Conservation (phyloP, 768 basidiomycete species). For the Ramaria sp. region DNA sequence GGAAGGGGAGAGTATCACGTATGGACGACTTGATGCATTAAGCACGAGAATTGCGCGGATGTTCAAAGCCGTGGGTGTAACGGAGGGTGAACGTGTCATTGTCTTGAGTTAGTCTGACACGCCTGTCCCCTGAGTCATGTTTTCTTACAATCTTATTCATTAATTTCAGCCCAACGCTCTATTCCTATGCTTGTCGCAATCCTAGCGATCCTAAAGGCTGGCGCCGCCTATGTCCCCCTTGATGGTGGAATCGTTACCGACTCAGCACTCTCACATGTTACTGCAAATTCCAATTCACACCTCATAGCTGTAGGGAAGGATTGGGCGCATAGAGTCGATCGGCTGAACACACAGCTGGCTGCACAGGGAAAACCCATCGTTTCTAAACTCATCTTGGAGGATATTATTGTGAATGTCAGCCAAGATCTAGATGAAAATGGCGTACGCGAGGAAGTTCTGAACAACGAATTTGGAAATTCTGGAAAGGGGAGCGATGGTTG, state of each 20-base stretch:
- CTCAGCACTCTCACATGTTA: constrained; percentile 38
- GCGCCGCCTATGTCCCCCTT: constrained; percentile 47
- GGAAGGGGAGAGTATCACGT: constrained; percentile 34
- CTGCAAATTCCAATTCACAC: constrained; percentile 32
- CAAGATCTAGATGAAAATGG: constrained; percentile 7
- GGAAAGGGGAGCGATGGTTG: constrained; percentile 25
- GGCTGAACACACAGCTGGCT: background rate
- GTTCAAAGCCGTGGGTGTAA: constrained; percentile 33
- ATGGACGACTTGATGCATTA: constrained; percentile 35
- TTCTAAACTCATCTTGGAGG: constrained; percentile 6
- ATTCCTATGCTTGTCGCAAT: constrained; percentile 43
- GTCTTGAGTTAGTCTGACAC: constrained; percentile 22
- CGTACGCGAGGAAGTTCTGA: constrained; percentile 28
- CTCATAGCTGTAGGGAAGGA: constrained; percentile 33
- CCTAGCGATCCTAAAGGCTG: constrained; percentile 43
- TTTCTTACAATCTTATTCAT: background rate
- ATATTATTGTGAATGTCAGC: constrained; percentile 1
- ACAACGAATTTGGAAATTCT: constrained; percentile 14
- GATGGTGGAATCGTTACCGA: constrained; percentile 51
- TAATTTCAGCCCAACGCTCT: constrained; percentile 32
- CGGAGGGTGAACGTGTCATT: constrained; percentile 40
- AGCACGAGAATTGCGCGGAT: constrained; percentile 35
- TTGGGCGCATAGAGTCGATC: constrained; percentile 27
- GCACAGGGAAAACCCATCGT: background rate
- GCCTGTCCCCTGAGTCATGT: background rate